Evolutionary conservation across 768 basidiomycete genomes (phyloP).

Genomic region (Ramaria rubella): DNA sequence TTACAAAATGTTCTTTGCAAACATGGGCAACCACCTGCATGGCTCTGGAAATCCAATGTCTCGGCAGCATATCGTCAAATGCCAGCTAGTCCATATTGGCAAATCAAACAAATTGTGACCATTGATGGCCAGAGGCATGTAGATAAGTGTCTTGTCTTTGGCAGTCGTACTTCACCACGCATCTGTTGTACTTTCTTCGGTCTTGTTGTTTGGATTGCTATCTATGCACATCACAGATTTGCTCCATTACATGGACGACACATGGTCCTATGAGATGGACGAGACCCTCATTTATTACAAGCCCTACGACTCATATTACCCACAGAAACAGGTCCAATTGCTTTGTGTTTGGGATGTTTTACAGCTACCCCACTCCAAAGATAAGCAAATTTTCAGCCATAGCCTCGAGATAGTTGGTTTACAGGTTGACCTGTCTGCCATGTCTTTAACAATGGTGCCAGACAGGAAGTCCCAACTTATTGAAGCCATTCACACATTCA

Average conservation of each 20-base stretch:
- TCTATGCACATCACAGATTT: constrained; percentile 19
- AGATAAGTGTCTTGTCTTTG: constrained; percentile 29
- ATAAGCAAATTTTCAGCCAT: constrained; percentile 33
- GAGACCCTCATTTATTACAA: constrained; percentile 22
- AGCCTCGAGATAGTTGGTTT: constrained; percentile 34
- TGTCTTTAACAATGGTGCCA: constrained; percentile 24
- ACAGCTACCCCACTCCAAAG: constrained; percentile 31
- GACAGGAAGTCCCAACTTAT: constrained; percentile 18
- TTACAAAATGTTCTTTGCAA: constrained; percentile 16
- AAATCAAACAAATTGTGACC: constrained; percentile 32
- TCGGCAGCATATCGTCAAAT: constrained; percentile 30
- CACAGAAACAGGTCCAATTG: constrained; percentile 27
- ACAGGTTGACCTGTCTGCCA: constrained; percentile 27
- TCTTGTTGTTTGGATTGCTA: constrained; percentile 40
- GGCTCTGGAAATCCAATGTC: constrained; percentile 33
- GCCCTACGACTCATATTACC: constrained; percentile 25
- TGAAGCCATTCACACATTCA: constrained; percentile 9
- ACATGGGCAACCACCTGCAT: background rate
- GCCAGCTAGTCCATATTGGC: constrained; percentile 35
- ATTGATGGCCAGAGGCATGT: constrained; percentile 18
- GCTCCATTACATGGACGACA: constrained; percentile 26
- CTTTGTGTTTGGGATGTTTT: constrained; percentile 36
- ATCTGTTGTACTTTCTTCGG: constrained; percentile 31
- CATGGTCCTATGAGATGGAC: constrained; percentile 7
- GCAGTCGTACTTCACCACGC: constrained; percentile 19